A percentile compares a stretch with the other conserved stretches of the same genome.
phyloP scores from a whole-genome alignment of 176 grass and related monocot species.

The Carex myosuroides region DNA sequence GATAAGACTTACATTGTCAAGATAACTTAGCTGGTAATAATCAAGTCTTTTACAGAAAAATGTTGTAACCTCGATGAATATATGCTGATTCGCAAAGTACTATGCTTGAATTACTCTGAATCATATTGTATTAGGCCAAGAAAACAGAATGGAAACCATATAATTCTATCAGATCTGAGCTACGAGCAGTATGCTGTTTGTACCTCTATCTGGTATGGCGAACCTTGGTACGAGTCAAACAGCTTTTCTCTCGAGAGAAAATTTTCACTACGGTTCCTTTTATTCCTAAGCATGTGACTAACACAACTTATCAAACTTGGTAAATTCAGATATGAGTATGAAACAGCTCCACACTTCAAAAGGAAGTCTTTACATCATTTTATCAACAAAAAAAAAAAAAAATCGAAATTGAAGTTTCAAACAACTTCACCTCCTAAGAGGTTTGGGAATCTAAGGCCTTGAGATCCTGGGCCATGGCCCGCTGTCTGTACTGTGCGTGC shows the following conservation, averaged over 20 bases:
- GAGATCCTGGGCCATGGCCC: constrained; percentile 56
- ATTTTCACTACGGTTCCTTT: neutral
- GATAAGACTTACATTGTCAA: no score
- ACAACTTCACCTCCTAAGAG: constrained; percentile 14
- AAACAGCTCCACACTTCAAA: neutral
- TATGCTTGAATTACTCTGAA: no score
- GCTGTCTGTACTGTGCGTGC: constrained; percentile 65
- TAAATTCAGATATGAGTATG: neutral
- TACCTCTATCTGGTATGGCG: neutral
- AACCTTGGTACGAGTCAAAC: neutral
- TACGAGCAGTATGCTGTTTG: neutral
- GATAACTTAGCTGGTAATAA: no score
- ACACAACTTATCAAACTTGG: neutral
- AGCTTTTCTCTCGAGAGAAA: neutral
- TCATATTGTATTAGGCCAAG: no score
- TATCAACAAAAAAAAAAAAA: neutral
- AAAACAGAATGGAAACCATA: no score
- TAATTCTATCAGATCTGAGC: neutral
- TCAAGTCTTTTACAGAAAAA: no score
- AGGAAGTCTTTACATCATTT: neutral
- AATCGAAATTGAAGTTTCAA: neutral
- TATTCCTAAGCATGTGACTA: neutral
- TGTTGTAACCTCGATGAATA: no score
- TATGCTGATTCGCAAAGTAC: no score
- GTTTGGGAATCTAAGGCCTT: constrained; percentile 36